Base-by-base conservation (phyloP, 805 yeast genomes). In the Yarrowia osloensis region DNA sequence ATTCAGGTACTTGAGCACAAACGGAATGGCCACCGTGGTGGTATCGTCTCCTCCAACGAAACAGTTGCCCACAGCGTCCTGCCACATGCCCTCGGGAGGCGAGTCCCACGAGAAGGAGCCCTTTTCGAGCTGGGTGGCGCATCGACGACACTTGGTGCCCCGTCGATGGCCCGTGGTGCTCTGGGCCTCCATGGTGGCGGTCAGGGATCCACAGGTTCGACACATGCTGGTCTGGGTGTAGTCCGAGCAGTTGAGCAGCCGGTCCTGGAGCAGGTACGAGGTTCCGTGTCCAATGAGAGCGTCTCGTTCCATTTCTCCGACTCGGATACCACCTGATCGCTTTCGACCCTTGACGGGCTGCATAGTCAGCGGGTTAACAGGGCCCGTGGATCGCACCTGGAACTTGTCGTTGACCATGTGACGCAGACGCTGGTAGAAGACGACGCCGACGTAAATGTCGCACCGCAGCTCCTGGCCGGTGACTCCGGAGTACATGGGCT, bases 301-400 rank as follows among this genome's bases (percentile, higher is more conserved):
- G 84, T 95, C 99, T 81, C 99, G 90, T 81, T 95, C 99, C 99
- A 95, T 95, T 79, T 95, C 99, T 78, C 99, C 99, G 44, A 95
- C 96, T 84, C 99, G 96, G 73, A 95, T 95, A 89, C 99, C 99
- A 80, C 99, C 99, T 71, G 89, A 87, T 81, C 98, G 87, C 88
- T 95, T 95, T 82, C 99, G 89, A 75, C 99, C 99, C 81, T 95
- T 95, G 67, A 95, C 99, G 46, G 99, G 99, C 84, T 95, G 99
- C 98, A 94, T 92, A 19, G 98, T 95, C 77, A 95, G 84, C 40
- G 95, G 86, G 79, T 94, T 94, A 29, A 95, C 98, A 7, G 98
- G 98, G 76, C 99, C 99, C 19, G 99, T 95, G 5, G 98, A 91
- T 81, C 99, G 89, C 65, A 95, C 99, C 82, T 95, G 99, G 90